Conservation (phyloP, 805 yeast genomes). For the Cyberlindnera maritima region DNA sequence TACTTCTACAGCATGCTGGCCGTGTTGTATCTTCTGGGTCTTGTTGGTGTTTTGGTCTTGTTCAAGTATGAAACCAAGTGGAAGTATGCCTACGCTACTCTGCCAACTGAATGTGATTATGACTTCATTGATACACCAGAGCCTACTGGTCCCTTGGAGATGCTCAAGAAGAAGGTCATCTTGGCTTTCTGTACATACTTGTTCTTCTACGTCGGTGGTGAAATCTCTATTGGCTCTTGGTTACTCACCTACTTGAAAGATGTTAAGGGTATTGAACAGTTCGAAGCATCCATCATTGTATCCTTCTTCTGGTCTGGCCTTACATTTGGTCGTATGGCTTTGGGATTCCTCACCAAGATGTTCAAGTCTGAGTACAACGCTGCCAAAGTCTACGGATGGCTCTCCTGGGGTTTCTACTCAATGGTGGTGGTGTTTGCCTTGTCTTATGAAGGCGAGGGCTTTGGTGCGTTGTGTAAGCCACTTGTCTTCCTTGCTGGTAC, state of each 20-base stretch:
- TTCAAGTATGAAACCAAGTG: conserved; percentile 44
- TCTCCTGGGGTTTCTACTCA: conserved; percentile 32
- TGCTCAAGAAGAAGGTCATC: conserved; percentile 34
- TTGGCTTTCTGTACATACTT: conserved; percentile 51
- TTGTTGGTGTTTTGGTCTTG: conserved; percentile 33
- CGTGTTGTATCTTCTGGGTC: conserved; percentile 35
- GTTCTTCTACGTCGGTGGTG: conserved; percentile 66
- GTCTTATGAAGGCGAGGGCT: conserved; percentile 3
- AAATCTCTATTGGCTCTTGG: conserved; percentile 72
- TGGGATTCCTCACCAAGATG: conserved; percentile 52
- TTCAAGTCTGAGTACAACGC: conserved; percentile 44
- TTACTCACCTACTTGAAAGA: conserved; percentile 57
- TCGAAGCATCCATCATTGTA: conserved; percentile 56
- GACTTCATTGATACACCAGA: neutral
- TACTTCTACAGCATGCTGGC: conserved; percentile 30
- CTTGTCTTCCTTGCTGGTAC: conserved; percentile 46
- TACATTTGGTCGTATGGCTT: conserved; percentile 57
- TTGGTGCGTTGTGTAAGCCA: conserved; percentile 7
- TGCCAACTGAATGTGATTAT: neutral
- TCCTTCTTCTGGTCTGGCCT: conserved; percentile 74
- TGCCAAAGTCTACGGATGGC: conserved; percentile 31
- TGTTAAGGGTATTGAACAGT: conserved; percentile 46
- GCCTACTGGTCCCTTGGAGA: conserved; percentile 8
- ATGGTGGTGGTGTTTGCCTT: conserved; percentile 17
- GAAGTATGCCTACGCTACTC: conserved; percentile 29